Conservation (phyloP, 805 yeast genomes). For the Barnettozyma wickerhamii region DNA sequence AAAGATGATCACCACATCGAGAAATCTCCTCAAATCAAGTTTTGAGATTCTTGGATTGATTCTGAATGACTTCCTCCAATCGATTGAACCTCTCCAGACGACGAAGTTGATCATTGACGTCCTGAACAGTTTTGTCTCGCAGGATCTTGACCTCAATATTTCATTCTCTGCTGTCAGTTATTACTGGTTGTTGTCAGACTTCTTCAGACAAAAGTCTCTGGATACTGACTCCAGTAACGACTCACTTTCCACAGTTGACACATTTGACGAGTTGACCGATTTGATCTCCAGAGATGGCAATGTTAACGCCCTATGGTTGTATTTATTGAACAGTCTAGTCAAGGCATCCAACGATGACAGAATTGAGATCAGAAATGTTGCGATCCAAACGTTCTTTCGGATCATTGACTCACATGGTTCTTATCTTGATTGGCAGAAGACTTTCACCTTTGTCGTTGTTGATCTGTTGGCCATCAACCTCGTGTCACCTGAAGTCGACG, state of each 20-base stretch:
- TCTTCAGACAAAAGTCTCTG: constrained; percentile 34
- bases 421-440: constrained; percentile 61
- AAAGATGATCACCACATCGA: constrained; percentile 17
- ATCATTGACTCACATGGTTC: constrained; percentile 70
- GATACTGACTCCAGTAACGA: not conserved
- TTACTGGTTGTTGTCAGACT: constrained; percentile 89
- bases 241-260: constrained; percentile 15
- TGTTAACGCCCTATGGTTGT: constrained; percentile 52
- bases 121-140: constrained; percentile 66
- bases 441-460: constrained; percentile 59
- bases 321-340: constrained; percentile 58
- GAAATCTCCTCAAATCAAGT: constrained; percentile 51
- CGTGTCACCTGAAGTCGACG: constrained; percentile 13
- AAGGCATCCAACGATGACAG: constrained; percentile 60
- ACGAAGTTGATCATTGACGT: constrained; percentile 66
- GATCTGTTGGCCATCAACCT: constrained; percentile 35
- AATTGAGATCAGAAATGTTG: constrained; percentile 83
- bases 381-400: constrained; percentile 83
- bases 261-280: constrained; percentile 23
- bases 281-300: constrained; percentile 24
- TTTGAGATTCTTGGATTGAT: constrained; percentile 81
- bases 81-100: constrained; percentile 58
- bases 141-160: constrained; percentile 71
- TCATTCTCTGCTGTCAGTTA: constrained; percentile 89
- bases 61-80: constrained; percentile 76